These are phyloP conservation scores for Aristolochia contorta DNA, from an alignment of 164 flowering plant genomes.

Conservation along the genomic window DNA sequence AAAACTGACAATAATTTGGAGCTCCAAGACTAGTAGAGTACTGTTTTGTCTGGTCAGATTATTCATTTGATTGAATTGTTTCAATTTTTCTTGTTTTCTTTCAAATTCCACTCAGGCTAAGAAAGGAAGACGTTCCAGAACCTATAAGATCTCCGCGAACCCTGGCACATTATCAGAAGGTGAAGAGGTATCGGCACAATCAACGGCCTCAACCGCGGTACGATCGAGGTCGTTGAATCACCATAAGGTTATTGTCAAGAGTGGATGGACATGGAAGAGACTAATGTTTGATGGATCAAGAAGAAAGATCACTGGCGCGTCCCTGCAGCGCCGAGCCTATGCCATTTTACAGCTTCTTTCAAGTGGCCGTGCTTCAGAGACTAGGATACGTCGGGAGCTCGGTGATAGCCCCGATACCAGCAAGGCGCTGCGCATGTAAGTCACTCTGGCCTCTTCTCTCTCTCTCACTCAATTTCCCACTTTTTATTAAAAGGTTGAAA, in stretches of 20 bases:
- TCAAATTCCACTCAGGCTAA: constrained; percentile 20
- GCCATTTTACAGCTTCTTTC: constrained; percentile 46
- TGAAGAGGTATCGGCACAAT: constrained; percentile 21
- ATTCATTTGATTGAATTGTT: no score
- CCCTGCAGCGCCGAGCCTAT: constrained; percentile 36
- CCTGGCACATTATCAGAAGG: not conserved
- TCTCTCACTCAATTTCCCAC: not conserved
- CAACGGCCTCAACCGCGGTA: constrained; percentile 33
- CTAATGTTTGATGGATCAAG: not conserved
- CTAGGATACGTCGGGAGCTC: constrained; percentile 34
- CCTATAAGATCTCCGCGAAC: constrained; percentile 6
- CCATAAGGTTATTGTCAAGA: not conserved
- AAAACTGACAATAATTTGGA: no score
- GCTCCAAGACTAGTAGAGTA: no score
- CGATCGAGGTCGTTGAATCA: constrained; percentile 22
- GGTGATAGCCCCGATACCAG: constrained; percentile 59
- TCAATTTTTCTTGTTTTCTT: no score
- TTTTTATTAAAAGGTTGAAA: no score
- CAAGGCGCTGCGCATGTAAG: constrained; percentile 80
- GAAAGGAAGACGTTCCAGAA: constrained; percentile 33
- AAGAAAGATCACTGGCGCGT: constrained; percentile 1
- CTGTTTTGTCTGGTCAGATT: no score
- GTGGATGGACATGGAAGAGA: constrained; percentile 1
- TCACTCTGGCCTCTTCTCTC: constrained; percentile 22
- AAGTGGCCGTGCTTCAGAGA: constrained; percentile 44